Percentiles rank a stretch among this genome's conserved stretches.
These are phyloP conservation scores for Pharus latifolius DNA, from an alignment of 176 grass and related monocot genomes.

Conservation along the genomic window DNA sequence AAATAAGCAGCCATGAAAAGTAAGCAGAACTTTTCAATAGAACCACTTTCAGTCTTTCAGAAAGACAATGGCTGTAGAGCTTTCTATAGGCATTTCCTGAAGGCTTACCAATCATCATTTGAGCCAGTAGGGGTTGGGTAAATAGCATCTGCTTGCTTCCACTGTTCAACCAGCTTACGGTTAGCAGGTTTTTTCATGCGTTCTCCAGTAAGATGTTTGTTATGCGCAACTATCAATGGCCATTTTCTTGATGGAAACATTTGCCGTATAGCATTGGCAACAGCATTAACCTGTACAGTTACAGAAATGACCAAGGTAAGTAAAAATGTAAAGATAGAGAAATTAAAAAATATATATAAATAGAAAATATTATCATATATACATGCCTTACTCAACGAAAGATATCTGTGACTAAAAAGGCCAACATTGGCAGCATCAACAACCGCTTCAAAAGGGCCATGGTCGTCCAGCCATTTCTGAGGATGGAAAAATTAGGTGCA, in stretches of 20 bases:
- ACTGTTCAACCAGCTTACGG: constrained; percentile 39
- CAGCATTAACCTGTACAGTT: constrained; percentile 43
- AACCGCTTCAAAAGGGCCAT: constrained; percentile 57
- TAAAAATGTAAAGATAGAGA: not conserved
- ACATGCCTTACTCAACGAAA: constrained; percentile 54
- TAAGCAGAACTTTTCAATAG: too few relatives aligned
- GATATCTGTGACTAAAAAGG: constrained; percentile 39
- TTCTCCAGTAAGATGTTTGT: constrained; percentile 45
- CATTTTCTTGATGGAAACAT: constrained; percentile 34
- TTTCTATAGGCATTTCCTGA: constrained; percentile 4
- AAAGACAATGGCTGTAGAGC: not conserved
- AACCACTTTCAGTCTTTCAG: not conserved
- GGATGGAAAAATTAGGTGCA: not conserved
- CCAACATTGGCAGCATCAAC: constrained; percentile 64
- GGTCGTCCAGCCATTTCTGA: constrained; percentile 56
- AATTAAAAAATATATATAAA: not conserved
- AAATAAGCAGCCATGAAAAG: too few relatives aligned
- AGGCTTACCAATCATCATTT: constrained; percentile 74
- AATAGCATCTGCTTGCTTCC: constrained; percentile 50
- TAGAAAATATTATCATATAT: not conserved
- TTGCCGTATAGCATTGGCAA: constrained; percentile 38
- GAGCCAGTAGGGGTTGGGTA: constrained; percentile 69
- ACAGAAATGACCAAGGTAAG: not conserved
- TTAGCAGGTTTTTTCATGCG: constrained; percentile 27
- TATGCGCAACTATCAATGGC: constrained; percentile 56